Conservation (phyloP, 805 yeast species). For the Lipomyces starkeyi region DNA sequence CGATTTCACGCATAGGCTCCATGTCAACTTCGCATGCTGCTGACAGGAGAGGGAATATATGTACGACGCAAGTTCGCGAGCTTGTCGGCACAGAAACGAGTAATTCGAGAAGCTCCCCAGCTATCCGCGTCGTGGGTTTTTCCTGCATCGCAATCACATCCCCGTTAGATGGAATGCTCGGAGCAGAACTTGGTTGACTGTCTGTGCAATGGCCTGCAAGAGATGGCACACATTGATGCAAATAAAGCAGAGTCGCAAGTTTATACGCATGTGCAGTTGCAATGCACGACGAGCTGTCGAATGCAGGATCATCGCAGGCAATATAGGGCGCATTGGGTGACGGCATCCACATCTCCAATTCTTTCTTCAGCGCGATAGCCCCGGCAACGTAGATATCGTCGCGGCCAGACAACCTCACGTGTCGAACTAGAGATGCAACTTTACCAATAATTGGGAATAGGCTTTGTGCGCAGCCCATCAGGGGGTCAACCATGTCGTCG, state of each 20-base stretch:
- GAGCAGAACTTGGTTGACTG: constrained; percentile 7
- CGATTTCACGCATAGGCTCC: constrained; percentile 67
- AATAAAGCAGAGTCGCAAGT: constrained; percentile 61
- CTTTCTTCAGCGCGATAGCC: constrained; percentile 61
- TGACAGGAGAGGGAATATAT: constrained; percentile 68
- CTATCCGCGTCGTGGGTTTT: constrained; percentile 40
- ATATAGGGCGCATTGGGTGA: constrained; percentile 48
- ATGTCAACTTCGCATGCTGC: constrained; percentile 69
- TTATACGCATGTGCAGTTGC: constrained; percentile 76
- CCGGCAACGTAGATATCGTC: constrained; percentile 48
- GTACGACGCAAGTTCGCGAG: constrained; percentile 62
- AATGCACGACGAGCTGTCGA: constrained; percentile 65
- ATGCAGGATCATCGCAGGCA: constrained; percentile 52
- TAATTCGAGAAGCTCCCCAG: constrained; percentile 64
- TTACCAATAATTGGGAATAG: constrained; percentile 68
- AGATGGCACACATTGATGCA: constrained; percentile 76
- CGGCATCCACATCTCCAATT: constrained; percentile 65
- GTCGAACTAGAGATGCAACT: constrained; percentile 62
- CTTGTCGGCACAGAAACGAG: constrained; percentile 67
- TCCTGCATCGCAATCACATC: background rate
- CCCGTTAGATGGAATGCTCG: constrained; percentile 1
- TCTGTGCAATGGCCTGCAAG: constrained; percentile 42
- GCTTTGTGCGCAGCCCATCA: constrained; percentile 70
- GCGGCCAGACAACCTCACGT: constrained; percentile 51
- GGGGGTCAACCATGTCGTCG: constrained; percentile 59